Conservation (phyloP, 768 basidiomycete species). For the Serendipita sp. region DNA sequence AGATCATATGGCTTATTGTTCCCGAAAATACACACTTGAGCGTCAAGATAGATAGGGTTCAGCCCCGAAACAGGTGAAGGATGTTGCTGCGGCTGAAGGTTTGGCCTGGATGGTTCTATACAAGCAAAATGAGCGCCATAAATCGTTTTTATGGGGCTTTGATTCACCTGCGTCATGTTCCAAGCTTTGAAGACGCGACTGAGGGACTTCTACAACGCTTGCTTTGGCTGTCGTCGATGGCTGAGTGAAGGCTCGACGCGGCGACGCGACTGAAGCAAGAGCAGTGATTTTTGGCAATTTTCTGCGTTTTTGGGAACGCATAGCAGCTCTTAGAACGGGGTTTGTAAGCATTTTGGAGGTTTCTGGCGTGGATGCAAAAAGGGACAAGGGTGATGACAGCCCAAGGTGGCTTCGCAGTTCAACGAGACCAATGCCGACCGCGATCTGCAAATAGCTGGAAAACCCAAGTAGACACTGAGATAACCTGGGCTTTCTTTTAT, state of each 20-base stretch:
- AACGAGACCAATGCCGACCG: background rate
- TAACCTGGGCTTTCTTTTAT: too few relatives aligned
- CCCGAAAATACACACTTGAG: constrained; percentile 49
- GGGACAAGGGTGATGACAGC: background rate
- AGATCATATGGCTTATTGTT: background rate
- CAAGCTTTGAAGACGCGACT: background rate
- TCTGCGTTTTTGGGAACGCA: constrained; percentile 2
- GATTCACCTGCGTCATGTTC: constrained; percentile 39
- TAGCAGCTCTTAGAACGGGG: constrained; percentile 7
- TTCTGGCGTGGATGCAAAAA: background rate
- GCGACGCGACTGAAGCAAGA: constrained; percentile 8
- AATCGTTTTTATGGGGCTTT: constrained; percentile 43
- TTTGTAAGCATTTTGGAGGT: constrained; percentile 16
- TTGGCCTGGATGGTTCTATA: constrained; percentile 80
- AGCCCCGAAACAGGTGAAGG: constrained; percentile 39
- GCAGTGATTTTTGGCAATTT: background rate
- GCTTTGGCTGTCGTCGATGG: constrained; percentile 72
- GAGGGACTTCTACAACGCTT: constrained; percentile 63
- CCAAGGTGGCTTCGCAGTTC: background rate
- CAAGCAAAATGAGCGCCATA: background rate
- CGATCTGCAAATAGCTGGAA: too few relatives aligned
- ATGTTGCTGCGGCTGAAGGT: constrained; percentile 38
- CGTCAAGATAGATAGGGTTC: constrained; percentile 89
- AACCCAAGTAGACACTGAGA: too few relatives aligned
- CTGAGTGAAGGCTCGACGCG: constrained; percentile 51